These are phyloP conservation scores for Apiotrichum domesticum DNA, from an alignment of 1,284 basidiomycete species.

Conservation along the genomic window DNA sequence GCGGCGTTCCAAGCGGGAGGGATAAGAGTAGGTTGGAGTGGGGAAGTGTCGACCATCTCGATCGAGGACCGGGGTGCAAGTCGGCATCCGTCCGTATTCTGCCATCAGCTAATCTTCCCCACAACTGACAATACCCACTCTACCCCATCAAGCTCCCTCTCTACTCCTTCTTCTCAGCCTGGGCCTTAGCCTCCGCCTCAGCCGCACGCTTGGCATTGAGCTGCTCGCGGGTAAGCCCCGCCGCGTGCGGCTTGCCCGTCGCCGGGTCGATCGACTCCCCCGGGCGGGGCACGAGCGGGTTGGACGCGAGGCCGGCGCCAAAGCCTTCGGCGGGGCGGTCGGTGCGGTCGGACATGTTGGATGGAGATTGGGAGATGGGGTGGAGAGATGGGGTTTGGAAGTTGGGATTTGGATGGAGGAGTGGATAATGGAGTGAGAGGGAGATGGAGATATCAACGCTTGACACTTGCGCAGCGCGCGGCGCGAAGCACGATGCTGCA, in stretches of 20 bases:
- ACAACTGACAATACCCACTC: not conserved
- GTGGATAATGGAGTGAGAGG: not conserved
- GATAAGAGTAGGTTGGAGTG: too few species aligned
- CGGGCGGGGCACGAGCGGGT: conserved; percentile 25
- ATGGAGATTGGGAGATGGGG: too few species aligned
- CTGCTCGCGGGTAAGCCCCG: conserved; percentile 37
- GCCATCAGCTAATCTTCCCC: not conserved
- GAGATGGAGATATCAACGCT: too few species aligned
- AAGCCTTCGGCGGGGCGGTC: not conserved
- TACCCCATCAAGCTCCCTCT: not conserved
- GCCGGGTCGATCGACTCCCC: conserved; percentile 29
- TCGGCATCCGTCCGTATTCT: too few species aligned
- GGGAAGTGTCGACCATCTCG: too few species aligned
- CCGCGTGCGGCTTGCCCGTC: conserved; percentile 32
- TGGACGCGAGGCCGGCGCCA: conserved; percentile 22
- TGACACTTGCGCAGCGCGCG: too few species aligned
- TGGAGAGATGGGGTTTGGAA: not conserved
- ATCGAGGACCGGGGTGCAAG: too few species aligned
- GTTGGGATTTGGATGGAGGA: not conserved
- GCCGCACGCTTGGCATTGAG: conserved; percentile 31
- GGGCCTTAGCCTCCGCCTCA: conserved; percentile 51
- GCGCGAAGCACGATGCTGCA: too few species aligned
- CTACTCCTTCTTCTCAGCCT: conserved; percentile 28
- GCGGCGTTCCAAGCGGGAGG: too few species aligned
- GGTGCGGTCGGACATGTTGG: not conserved